Base-by-base conservation (phyloP, 2,329 filamentous ascomycete genomes). In the Colletotrichum paranaense region DNA sequence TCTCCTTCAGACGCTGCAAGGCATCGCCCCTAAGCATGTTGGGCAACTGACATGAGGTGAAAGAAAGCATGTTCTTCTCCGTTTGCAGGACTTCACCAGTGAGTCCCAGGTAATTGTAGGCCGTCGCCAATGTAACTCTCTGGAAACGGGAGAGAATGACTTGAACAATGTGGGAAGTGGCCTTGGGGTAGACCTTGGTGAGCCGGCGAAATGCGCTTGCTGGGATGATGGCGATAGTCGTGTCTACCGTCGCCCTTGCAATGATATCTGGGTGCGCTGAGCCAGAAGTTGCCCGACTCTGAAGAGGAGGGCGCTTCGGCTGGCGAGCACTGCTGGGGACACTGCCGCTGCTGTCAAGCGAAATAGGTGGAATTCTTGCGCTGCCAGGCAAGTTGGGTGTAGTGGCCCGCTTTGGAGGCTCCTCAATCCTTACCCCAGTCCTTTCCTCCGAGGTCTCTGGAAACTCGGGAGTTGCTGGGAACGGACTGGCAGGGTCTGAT, bases 191-290 rank as follows among this genome's bases (percentile, higher is more conserved):
- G 28, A 98, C 92, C 79, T 94, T 92, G 63, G 97, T 99, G 65
- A 99, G 86, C 9, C 97, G 92, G 66, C 95, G 92, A 78, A 99
- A 99, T 4, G 97, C 97, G 80, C 95, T 98, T 1, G 97, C 97
- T 1, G 97, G 97, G 70, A 99, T 99, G 75, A 99, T 97, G 6
- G 97, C 97, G 82, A 99, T 98, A 0, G 97, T 99, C 0, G 97
- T 99, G 80, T 99, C 97, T 28, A 97, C 93, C 19, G 95, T 97
- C 6, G 97, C 97, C 76, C 97, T 90, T n/a, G 96, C 97, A 76
- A 99, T 95, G 75, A 99, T 97, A 79, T 99, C 97, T 12, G 97
- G 97, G 82, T 99, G 97, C 0, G 94, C 95, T 16, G 97, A 98
- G 76, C 92, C 93, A 12, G 90, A 89, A 38, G 85, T 82, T 19